Percentiles rank a stretch among this genome's conserved stretches.
Evolutionary conservation across 768 basidiomycete genomes (phyloP).

Genomic region (Chalciporus pseudorubinellus): DNA sequence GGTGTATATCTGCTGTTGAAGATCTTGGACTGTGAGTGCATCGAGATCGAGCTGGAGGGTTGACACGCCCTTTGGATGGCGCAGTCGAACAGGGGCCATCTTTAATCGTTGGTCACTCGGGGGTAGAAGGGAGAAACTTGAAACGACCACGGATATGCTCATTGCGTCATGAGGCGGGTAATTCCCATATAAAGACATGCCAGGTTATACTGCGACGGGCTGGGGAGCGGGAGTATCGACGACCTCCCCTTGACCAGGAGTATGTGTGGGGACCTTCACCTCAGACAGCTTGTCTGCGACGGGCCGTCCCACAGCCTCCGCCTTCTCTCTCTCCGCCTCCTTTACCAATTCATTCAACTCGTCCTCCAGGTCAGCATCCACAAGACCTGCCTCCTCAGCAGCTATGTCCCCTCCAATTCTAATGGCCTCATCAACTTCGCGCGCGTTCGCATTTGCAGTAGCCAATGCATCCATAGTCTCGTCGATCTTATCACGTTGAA

Average conservation of each 20-base stretch:
- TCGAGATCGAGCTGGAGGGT: slow-evolving; percentile 71
- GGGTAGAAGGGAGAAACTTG: not conserved
- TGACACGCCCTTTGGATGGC: slow-evolving; percentile 81
- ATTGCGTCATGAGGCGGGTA: slow-evolving; percentile 11
- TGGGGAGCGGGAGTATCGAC: not conserved
- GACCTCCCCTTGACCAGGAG: slow-evolving; percentile 3
- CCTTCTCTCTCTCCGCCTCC: slow-evolving; percentile 40
- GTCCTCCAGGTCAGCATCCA: slow-evolving; percentile 57
- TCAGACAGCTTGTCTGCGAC: slow-evolving; percentile 18
- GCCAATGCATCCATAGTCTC: slow-evolving; percentile 86
- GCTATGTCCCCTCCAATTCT: slow-evolving; percentile 63
- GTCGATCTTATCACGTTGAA: slow-evolving; percentile 78
- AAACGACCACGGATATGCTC: not conserved
- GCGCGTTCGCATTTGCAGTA: slow-evolving; percentile 77
- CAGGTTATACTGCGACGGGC: slow-evolving; percentile 10
- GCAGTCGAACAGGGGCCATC: slow-evolving; percentile 75
- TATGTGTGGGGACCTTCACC: slow-evolving; percentile 17
- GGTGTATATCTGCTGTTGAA: slow-evolving; percentile 69
- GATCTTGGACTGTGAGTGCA: slow-evolving; percentile 63
- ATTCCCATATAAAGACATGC: slow-evolving; percentile 10
- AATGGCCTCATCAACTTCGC: slow-evolving; percentile 79
- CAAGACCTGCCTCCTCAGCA: slow-evolving; percentile 42
- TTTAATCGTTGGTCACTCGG: not conserved
- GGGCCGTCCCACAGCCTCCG: slow-evolving; percentile 33
- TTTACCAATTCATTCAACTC: slow-evolving; percentile 61